Evolutionary conservation across 352 stramenopile genomes (phyloP).

Genomic region (Phytophthora megakarya): DNA sequence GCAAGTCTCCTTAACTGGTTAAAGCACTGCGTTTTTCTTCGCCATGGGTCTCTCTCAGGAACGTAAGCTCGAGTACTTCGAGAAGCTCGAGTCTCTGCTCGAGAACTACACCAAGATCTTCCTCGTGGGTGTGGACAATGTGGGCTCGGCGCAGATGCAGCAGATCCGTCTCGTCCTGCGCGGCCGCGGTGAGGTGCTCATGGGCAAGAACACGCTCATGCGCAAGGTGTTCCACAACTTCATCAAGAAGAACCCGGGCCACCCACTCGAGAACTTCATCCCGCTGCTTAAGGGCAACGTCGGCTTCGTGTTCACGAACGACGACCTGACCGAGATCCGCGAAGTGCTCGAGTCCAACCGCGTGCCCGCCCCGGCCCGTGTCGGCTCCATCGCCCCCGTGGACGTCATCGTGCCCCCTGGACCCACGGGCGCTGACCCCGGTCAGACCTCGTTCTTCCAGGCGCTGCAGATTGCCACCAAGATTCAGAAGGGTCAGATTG

Average conservation of each 20-base stretch:
- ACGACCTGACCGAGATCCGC: constrained; percentile 94
- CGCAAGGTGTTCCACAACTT: constrained; percentile 98
- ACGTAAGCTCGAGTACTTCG: constrained; percentile 99
- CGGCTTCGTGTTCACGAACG: constrained; percentile 99
- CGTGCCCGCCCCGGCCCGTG: constrained; percentile 96
- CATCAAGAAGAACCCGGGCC: constrained; percentile 96
- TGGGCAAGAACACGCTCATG: constrained; percentile 99
- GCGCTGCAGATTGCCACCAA: constrained; percentile 99
- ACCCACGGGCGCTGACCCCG: constrained; percentile 98
- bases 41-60: constrained; percentile 95
- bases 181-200: constrained; percentile 96
- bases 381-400: constrained; percentile 94
- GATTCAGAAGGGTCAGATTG: constrained; percentile 99
- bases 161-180: constrained; percentile 96
- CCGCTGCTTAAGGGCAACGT: constrained; percentile 96
- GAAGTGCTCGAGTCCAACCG: constrained; percentile 89
- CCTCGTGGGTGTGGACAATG: constrained; percentile 98
- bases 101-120: constrained; percentile 98
- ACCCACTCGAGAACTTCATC: constrained; percentile 92
- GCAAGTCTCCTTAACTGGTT: constrained; percentile 88
- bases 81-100: constrained; percentile 95
- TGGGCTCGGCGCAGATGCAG: constrained; percentile 99
- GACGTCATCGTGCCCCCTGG: constrained; percentile 98
- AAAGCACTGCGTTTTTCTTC: constrained; percentile 82
- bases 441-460: constrained; percentile 99